Evolutionary conservation across 2,329 filamentous ascomycete genomes (phyloP).

Genomic region (Monascus ruber): DNA sequence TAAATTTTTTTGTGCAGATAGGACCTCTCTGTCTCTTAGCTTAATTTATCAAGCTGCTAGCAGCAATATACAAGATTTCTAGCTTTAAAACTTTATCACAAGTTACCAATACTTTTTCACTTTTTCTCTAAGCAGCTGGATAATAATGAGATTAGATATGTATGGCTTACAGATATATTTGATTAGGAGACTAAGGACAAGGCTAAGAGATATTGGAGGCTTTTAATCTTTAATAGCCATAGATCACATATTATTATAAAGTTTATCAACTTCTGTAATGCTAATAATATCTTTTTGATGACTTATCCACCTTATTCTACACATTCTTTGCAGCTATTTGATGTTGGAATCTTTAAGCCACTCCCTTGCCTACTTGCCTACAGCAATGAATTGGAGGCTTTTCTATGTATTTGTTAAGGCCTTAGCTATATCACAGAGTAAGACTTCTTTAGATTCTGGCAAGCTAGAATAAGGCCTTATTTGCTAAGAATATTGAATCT

Average conservation of each 20-base stretch:
- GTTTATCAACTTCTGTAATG: conserved; percentile 3
- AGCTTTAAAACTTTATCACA: conserved; percentile 6
- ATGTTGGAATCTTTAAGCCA: conserved; percentile 3
- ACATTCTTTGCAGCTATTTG: conserved; percentile 1
- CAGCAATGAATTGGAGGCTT: conserved; percentile 1
- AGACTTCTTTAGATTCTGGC: conserved; percentile 2
- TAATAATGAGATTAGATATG: conserved; percentile 1
- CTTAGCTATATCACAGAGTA: conserved; percentile 1
- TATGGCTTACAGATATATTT: conserved; percentile 1
- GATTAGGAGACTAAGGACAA: conserved; percentile 2
- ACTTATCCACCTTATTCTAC: conserved; percentile 3
- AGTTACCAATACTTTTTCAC: conserved; percentile 3
- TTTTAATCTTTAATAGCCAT: conserved; percentile 4
- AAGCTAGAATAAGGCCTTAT: too few relatives aligned
- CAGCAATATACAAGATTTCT: conserved; percentile 8
- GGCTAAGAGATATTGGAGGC: conserved; percentile 1
- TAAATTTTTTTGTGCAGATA: conserved; percentile 11
- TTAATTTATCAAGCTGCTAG: conserved; percentile 10
- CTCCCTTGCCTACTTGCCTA: not conserved
- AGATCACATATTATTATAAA: conserved; percentile 4
- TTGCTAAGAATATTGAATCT: too few relatives aligned
- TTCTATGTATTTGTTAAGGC: not conserved
- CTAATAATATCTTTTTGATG: conserved; percentile 3
- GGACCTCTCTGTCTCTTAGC: conserved; percentile 3
- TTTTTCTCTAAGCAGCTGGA: conserved; percentile 7